These are phyloP conservation scores for Apiospora aurea DNA, from an alignment of 2,329 filamentous ascomycete genomes.

Conservation along the genomic window DNA sequence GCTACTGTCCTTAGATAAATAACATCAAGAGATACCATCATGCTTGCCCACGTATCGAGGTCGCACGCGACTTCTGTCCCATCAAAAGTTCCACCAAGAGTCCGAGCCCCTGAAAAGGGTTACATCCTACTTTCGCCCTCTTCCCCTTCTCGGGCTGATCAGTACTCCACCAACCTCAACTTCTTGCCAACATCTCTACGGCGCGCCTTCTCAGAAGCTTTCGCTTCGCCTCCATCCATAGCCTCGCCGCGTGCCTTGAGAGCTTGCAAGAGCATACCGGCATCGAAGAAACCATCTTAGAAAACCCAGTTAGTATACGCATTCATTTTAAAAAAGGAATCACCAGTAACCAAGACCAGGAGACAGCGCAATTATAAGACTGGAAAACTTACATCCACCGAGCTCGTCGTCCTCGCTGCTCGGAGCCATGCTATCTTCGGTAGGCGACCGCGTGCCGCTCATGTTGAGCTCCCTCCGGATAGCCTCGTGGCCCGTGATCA, in stretches of 20 bases:
- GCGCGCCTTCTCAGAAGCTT: slow-evolving; percentile 64
- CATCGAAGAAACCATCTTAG: slow-evolving; percentile 97
- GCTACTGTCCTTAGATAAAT: neutral
- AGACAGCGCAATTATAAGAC: slow-evolving; percentile 22
- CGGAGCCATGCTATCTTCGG: slow-evolving; percentile 72
- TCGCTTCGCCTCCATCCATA: slow-evolving; percentile 58
- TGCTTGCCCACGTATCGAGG: neutral
- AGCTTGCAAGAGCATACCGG: slow-evolving; percentile 90
- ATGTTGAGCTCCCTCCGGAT: slow-evolving; percentile 46
- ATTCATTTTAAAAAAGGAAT: slow-evolving; percentile 18
- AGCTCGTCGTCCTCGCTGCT: slow-evolving; percentile 84
- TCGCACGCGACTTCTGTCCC: neutral
- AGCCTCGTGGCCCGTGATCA: slow-evolving; percentile 67
- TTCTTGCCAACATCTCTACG: slow-evolving; percentile 78
- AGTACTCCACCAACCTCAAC: slow-evolving; percentile 74
- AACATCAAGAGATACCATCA: neutral
- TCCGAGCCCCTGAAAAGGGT: too few relatives aligned
- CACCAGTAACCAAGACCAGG: slow-evolving; percentile 23
- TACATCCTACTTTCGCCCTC: neutral
- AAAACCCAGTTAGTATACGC: slow-evolving; percentile 27
- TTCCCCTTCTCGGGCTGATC: slow-evolving; percentile 29
- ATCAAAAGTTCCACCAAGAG: neutral
- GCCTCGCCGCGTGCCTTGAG: slow-evolving; percentile 74
- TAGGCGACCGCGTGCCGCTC: slow-evolving; percentile 64
- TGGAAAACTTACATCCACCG: slow-evolving; percentile 79